Base-by-base conservation (phyloP, 2,329 filamentous ascomycete genomes). In the Ophidiomyces ophidiicola region DNA sequence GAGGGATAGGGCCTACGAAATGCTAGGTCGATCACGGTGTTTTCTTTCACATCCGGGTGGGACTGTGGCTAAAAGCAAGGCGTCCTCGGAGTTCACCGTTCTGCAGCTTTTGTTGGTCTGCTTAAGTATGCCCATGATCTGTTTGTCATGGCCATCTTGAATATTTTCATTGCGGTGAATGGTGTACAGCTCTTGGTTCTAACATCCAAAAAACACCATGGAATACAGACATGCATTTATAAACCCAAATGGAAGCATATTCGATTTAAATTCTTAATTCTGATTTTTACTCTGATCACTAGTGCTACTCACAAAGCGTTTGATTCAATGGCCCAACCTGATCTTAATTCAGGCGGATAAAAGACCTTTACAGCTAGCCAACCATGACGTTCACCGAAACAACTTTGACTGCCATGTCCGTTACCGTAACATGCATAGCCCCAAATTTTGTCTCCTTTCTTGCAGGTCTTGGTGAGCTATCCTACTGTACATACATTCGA, bases 31-130 rank as follows among this genome's bases (percentile, higher is more conserved):
- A 33, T 36, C 17, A 30, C 24, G 36, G 20, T 24, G 19, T 32
- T 11, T 31, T 26, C 23, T 30, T 35, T 17, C 12, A 30, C 19
- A 33, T 39, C 44, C 44, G 44, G 46, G 32, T 43, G 44, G 36
- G 42, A 41, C 36, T 41, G 19, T 35, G 29, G 37, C 29, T 39
- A 46, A 46, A 45, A 45, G 41, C 42, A 46, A 45, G 46, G 46
- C 46, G 46, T 48, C 42, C 35, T 42, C 39, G 46, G 46, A 45
- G 46, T 48, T 44, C 41, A 29, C 19, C 29, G 12, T 44, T 26
- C 30, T n/a, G 8, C 20, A 10, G 14, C 15, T 25, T 20, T 19
- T 24, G 6, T 19, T 38, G 10, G 28, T 24, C 33, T 21, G 11
- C 6, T 39, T 33, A 28, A n/a, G 36, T 19, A 12, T 38, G 4